These are phyloP conservation scores for thale cress (Arabidopsis thaliana) DNA, from an alignment of 345 rosid genomes.

Conservation along the genomic window DNA sequence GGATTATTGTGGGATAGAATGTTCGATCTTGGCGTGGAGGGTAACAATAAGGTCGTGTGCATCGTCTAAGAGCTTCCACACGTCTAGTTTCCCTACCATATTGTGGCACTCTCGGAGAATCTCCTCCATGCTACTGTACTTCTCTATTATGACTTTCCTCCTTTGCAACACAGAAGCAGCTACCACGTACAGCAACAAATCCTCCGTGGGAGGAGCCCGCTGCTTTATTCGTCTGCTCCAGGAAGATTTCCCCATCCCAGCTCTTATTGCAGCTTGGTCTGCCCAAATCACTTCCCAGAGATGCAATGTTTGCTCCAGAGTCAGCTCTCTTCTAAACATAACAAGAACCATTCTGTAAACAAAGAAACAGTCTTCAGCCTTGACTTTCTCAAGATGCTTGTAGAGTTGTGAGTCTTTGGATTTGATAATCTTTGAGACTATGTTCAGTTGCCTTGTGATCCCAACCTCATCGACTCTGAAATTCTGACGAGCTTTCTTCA, in stretches of 20 bases:
- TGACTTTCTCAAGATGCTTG: conserved; percentile 84
- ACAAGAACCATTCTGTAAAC: conserved; percentile 99
- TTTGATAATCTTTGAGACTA: conserved; percentile 86
- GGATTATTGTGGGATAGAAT: conserved; percentile 43
- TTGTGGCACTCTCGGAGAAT: conserved; percentile 87
- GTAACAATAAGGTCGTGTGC: conserved; percentile 85
- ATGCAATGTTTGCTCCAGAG: conserved; percentile 80
- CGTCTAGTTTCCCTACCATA: conserved; percentile 93
- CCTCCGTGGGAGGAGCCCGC: conserved; percentile 87
- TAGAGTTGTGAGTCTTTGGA: conserved; percentile 86
- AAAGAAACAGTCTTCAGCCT: conserved; percentile 96
- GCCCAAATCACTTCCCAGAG: conserved; percentile 99
- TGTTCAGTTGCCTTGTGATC: conserved; percentile 81
- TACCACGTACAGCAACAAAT: conserved; percentile 79
- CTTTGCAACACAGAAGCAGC: conserved; percentile 93
- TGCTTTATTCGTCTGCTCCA: conserved; percentile 85
- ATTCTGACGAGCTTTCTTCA: conserved; percentile 96
- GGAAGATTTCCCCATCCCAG: conserved; percentile 80
- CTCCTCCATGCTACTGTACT: conserved; percentile 91
- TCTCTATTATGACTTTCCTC: conserved; percentile 89
- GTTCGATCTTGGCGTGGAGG: conserved; percentile 79
- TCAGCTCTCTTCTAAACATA: conserved; percentile 83
- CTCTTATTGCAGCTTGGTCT: conserved; percentile 92
- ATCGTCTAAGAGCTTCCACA: conserved; percentile 95
- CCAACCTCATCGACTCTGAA: conserved; percentile 95